Evolutionary conservation across 1,139 yeast genomes (phyloP), one percentile per base, ranked within the genome.

Genomic region (Pichia sp.): DNA sequence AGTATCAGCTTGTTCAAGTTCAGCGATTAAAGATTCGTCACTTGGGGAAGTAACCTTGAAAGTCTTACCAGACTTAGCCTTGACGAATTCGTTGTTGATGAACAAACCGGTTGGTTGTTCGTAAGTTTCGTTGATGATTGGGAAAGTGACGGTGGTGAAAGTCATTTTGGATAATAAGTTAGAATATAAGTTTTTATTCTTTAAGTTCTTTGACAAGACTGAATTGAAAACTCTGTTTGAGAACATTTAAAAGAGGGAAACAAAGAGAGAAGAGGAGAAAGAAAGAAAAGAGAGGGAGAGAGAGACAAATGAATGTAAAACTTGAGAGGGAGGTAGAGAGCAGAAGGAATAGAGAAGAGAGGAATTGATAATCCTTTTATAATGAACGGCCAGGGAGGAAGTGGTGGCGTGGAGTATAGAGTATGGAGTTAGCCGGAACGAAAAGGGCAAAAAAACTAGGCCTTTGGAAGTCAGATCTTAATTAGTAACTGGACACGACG

Each of bases 71-170:
- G 67, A 67, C 50, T 65, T 66, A 22, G 85, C 70, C 31, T 70
- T 63, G 36, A 77, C 81, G 51, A 77, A 78, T 60, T 81, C 77
- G 59, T 80, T 79, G 69, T 79, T 77, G 63, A 81, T 80, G 69
- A 77, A 79, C 60, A 81, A 65, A 54, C 87, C 87, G 27, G 83
- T 76, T 58, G 89, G 90, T 67, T 83, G 89, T 53, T 75, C 75
- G 73, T 66, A 73, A 50, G 69, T 71, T 48, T 70, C 43, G 74
- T 72, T 30, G 73, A 66, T 50, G 77, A 70, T 43, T 44, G 56
- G 56, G 48, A 53, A 53, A 15, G 55, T 50, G 22, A 53, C 51
- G 38, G 52, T 21, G 22, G 50, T 31, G 32, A 44, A 42, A 15
- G 53, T 24, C 56, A 53, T 53, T 38, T 41, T 53, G 15, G 41